Base-by-base conservation (phyloP, 2,329 filamentous ascomycete species). In the Alternaria sp. region DNA sequence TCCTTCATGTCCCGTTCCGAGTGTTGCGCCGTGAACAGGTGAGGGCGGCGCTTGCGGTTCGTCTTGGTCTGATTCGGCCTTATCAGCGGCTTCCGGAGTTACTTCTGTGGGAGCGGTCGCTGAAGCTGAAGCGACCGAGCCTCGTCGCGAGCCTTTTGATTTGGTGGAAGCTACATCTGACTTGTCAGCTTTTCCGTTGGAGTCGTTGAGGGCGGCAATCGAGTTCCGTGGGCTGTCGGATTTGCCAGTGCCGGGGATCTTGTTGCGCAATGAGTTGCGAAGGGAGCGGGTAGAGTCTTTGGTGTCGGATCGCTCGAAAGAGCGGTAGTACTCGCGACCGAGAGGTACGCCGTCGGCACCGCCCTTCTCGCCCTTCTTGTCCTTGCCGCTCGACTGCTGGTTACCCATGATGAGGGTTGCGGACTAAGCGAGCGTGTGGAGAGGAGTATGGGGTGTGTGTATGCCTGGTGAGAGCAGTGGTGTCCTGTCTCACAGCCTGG, bases 201-300 rank as follows among this genome's bases (percentile, higher is more conserved):
- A 40, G 57, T 79, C 59, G 51, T 88, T 89, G 57, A 88, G 84
- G 51, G 73, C 76, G 54, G 81, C 83, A 25, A 92, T 84, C 12
- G 94, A 97, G 69, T 86, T 89, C 69, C 93, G 87, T 21, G 94
- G 93, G 78, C 94, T 97, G 76, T 97, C 94, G 49, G 84, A 88
- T 76, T 88, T 92, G 66, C 85, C 85, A 23, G 76, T 85, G 36
- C 91, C 92, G 3, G 92, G 93, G 64, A 97, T 97, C 82, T 97
- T 97, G 66, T 93, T 96, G 64, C 93, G 88, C 70, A 98, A 87
- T 9, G 87, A 87, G 43, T 89, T 91, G 70, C 92, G 89, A 80
- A 97, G 90, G 5, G 94, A 97, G 69, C 93, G 91, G 30, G 91
- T 89, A 7, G 93, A 97, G 69, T 97, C 94, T 79, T 94, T 95